Evolutionary conservation across 106 monocot species (phyloP).

Genomic region (Narthecium ossifragum): DNA sequence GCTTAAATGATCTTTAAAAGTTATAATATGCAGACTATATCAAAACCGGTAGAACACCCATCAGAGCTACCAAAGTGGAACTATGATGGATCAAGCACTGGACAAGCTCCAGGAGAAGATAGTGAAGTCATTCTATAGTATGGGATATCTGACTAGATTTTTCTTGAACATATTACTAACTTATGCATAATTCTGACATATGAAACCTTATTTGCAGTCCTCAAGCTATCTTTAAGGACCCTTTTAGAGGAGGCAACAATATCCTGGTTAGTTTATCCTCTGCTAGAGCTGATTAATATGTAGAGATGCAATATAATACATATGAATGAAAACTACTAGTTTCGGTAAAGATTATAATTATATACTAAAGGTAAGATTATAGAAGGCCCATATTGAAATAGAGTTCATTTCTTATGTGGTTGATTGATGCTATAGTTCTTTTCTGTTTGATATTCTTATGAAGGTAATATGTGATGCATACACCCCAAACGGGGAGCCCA

Average conservation of each 20-base stretch:
- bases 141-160: neutral
- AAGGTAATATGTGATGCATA: slow-evolving; percentile 89
- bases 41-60: slow-evolving; percentile 72
- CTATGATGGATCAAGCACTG: slow-evolving; percentile 87
- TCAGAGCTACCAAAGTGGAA: slow-evolving; percentile 91
- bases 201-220: slow-evolving; percentile 35
- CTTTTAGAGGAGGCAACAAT: slow-evolving; percentile 85
- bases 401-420: no score
- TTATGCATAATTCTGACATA: no score
- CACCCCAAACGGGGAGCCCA: slow-evolving; percentile 77
- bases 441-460: slow-evolving; percentile 19
- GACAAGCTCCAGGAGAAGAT: slow-evolving; percentile 89
- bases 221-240: slow-evolving; percentile 88
- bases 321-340: no score
- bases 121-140: slow-evolving; percentile 97
- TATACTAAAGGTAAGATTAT: no score
- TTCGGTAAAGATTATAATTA: no score
- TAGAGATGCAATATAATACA: no score
- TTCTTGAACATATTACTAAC: neutral
- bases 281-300: no score
- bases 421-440: no score
- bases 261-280: slow-evolving; percentile 35
- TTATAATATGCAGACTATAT: slow-evolving; percentile 41
- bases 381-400: no score
- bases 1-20: neutral